Conservation (phyloP, 192 early-diverging fungal genomes). For the Jimgerdemannia lactiflua region DNA sequence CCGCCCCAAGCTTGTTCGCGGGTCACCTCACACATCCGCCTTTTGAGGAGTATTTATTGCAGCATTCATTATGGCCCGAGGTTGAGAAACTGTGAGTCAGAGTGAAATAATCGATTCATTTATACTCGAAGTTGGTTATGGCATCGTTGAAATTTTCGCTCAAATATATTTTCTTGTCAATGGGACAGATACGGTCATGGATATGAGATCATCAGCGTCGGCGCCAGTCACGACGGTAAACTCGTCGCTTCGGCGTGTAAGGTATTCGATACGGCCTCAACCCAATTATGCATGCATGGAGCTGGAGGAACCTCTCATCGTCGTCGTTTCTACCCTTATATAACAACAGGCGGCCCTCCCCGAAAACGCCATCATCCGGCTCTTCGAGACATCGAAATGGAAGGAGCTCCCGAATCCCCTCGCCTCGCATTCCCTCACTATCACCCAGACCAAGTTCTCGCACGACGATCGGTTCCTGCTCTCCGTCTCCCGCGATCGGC, state of each 20-base stretch:
- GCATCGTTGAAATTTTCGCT: not conserved
- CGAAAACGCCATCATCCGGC: conserved; percentile 71
- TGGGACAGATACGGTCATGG: conserved; percentile 78
- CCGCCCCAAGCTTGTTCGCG: conserved; percentile 36
- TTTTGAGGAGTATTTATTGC: conserved; percentile 85
- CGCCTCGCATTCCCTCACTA: conserved; percentile 74
- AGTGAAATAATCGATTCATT: not conserved
- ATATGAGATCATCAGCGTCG: conserved; percentile 85
- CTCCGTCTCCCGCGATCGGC: conserved; percentile 82
- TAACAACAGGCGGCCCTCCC: conserved; percentile 51
- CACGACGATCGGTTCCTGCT: conserved; percentile 68
- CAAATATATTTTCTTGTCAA: no score
- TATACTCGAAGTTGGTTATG: not conserved
- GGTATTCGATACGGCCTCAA: no score
- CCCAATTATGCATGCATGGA: no score
- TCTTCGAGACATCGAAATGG: conserved; percentile 70
- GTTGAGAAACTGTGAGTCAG: conserved; percentile 77
- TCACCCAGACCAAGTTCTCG: conserved; percentile 82
- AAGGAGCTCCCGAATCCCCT: conserved; percentile 60
- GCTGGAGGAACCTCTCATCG: no score
- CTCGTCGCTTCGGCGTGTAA: conserved; percentile 76
- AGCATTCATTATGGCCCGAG: conserved; percentile 96
- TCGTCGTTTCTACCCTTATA: not conserved
- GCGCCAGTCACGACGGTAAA: conserved; percentile 65
- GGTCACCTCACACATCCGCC: conserved; percentile 63